Evolutionary conservation across 257 asterid genomes (phyloP).

Genomic region (Lycium ferocissimum): DNA sequence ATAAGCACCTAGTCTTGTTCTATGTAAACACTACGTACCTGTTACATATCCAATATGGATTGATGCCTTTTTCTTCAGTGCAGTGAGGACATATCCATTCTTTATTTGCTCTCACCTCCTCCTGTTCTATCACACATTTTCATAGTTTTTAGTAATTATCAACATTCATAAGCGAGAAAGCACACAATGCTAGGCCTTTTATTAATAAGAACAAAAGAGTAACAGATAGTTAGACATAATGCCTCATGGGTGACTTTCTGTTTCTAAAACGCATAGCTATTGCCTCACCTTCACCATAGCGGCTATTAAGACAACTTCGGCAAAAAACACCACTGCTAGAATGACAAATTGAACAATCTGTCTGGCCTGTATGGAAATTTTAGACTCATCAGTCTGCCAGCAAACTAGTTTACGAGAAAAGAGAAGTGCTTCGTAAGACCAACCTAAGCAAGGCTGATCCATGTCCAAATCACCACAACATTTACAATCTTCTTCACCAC

Average conservation of each 20-base stretch:
- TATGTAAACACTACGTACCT: slow-evolving; percentile 48
- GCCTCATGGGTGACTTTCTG: not conserved
- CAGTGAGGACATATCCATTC: slow-evolving; percentile 84
- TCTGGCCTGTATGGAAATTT: slow-evolving; percentile 63
- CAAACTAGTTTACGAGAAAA: not conserved
- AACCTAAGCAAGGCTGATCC: slow-evolving; percentile 72
- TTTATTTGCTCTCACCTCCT: slow-evolving; percentile 67
- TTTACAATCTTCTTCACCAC: slow-evolving; percentile 88
- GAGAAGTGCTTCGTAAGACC: slow-evolving; percentile 26
- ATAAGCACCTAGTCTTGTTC: not conserved
- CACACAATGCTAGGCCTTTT: not conserved
- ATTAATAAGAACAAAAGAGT: not conserved
- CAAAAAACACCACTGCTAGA: slow-evolving; percentile 72
- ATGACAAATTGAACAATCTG: slow-evolving; percentile 80
- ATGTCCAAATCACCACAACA: slow-evolving; percentile 71
- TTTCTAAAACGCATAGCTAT: not conserved
- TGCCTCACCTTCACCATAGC: slow-evolving; percentile 86
- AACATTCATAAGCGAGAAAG: not conserved
- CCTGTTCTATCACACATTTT: slow-evolving; percentile 55
- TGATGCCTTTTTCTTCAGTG: slow-evolving; percentile 61
- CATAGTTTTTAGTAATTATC: not conserved
- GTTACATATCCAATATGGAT: slow-evolving; percentile 87
- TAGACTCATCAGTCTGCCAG: slow-evolving; percentile 49
- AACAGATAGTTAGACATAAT: not conserved
- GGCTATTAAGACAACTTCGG: slow-evolving; percentile 74